Conservation (phyloP, 768 basidiomycete species). For the Suillus luteus region DNA sequence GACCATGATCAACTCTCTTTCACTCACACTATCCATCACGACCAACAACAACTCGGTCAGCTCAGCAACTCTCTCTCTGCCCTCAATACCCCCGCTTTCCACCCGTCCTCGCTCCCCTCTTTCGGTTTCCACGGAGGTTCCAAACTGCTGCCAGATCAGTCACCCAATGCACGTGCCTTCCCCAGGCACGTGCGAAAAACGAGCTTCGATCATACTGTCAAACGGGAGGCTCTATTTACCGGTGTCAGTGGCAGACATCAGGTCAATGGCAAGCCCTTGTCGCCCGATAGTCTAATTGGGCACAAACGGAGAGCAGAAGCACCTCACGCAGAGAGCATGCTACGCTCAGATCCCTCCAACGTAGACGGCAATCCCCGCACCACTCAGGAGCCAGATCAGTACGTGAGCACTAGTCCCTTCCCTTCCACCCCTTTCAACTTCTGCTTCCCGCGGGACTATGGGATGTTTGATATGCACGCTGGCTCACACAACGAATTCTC, state of each 20-base stretch:
- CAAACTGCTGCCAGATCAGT: constrained; percentile 33
- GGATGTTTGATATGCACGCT: constrained; percentile 53
- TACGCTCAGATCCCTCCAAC: constrained; percentile 75
- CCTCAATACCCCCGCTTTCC: constrained; percentile 51
- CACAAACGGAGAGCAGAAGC: constrained; percentile 81
- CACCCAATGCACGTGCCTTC: constrained; percentile 54
- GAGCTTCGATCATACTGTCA: constrained; percentile 92
- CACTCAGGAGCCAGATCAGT: constrained; percentile 41
- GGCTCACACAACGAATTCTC: constrained; percentile 40
- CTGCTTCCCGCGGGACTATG: constrained; percentile 66
- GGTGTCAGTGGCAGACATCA: constrained; percentile 73
- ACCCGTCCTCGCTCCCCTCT: constrained; percentile 76
- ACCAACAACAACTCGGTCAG: constrained; percentile 32
- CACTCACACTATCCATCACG: constrained; percentile 36
- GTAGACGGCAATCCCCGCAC: constrained; percentile 40
- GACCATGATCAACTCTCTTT: constrained; percentile 39
- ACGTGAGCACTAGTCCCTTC: constrained; percentile 51
- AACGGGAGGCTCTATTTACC: constrained; percentile 59
- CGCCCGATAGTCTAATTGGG: constrained; percentile 63
- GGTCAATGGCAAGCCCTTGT: constrained; percentile 74
- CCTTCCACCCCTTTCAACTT: constrained; percentile 74
- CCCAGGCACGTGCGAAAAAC: constrained; percentile 91
- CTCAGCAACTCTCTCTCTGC: constrained; percentile 42
- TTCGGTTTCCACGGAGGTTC: constrained; percentile 64
- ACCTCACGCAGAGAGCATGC: constrained; percentile 77